Percentiles rank a stretch among this genome's conserved stretches.
phyloP scores from a whole-genome alignment of 2,329 filamentous ascomycete species.

The Neospermospora avenae region DNA sequence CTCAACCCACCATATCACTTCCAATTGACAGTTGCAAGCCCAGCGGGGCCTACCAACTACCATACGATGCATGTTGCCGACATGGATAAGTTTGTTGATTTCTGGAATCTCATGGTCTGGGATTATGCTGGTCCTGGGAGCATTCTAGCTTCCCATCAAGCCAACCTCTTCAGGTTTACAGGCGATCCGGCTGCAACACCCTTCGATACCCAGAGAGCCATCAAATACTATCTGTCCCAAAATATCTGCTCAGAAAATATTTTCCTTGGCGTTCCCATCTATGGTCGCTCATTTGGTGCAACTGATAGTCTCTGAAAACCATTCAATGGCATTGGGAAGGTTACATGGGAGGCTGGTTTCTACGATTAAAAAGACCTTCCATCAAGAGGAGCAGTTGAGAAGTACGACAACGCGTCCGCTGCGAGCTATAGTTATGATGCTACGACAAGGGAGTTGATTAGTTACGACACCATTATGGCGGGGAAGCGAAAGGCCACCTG shows the following conservation, averaged over 20 bases:
- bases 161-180: background rate
- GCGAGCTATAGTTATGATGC: slow-evolving; percentile 71
- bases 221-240: background rate
- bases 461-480: slow-evolving; percentile 65
- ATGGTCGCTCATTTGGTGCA: slow-evolving; percentile 63
- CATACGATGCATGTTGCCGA: slow-evolving; percentile 42
- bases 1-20: slow-evolving; percentile 43
- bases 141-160: background rate
- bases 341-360: slow-evolving; percentile 70
- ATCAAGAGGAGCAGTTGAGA: slow-evolving; percentile 52
- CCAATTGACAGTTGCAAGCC: slow-evolving; percentile 49
- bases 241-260: background rate
- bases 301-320: slow-evolving; percentile 25
- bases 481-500: slow-evolving; percentile 62
- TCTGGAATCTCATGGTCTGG: slow-evolving; percentile 62
- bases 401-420: slow-evolving; percentile 53
- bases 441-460: slow-evolving; percentile 59
- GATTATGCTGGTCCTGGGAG: slow-evolving; percentile 48
- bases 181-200: background rate
- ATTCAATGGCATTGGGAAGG: slow-evolving; percentile 52
- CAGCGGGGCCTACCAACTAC: slow-evolving; percentile 48
- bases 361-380: slow-evolving; percentile 83
- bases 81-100: slow-evolving; percentile 48
- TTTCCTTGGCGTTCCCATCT: slow-evolving; percentile 70
- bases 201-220: background rate